Evolutionary conservation across 2,329 filamentous ascomycete genomes (phyloP).

Genomic region (Claviceps capensis): DNA sequence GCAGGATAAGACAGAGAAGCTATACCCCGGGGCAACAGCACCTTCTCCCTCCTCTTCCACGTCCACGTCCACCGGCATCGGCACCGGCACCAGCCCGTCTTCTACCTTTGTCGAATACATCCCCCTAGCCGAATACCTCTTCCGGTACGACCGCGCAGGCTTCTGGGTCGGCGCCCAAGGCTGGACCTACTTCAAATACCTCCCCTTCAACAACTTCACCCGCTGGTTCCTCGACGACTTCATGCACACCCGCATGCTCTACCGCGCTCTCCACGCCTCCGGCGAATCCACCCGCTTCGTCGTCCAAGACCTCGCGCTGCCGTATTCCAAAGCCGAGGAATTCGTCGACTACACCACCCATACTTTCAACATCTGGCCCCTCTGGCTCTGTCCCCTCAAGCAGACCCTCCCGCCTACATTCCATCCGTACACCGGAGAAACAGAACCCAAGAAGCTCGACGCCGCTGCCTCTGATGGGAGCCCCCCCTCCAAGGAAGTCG

Average conservation of each 20-base stretch:
- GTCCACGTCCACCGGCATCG: constrained; percentile 4
- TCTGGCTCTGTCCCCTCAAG: constrained; percentile 45
- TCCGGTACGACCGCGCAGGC: constrained; percentile 61
- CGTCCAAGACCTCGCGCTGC: constrained; percentile 52
- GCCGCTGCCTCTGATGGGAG: background rate
- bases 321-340: constrained; percentile 35
- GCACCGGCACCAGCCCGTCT: too few species aligned
- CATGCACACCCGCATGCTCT: constrained; percentile 60
- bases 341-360: constrained; percentile 42
- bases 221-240: constrained; percentile 61
- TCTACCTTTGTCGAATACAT: constrained; percentile 36
- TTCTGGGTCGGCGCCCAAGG: constrained; percentile 59
- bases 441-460: constrained; percentile 8
- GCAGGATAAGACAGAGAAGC: constrained; percentile 26
- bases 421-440: constrained; percentile 35
- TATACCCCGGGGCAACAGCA: background rate
- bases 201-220: constrained; percentile 51
- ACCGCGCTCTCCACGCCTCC: constrained; percentile 55
- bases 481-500: background rate
- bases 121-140: constrained; percentile 59
- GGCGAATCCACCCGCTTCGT: constrained; percentile 51
- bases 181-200: constrained; percentile 51
- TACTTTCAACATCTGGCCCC: constrained; percentile 41
- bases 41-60: constrained; percentile 9
- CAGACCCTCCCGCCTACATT: constrained; percentile 36